Conservation (phyloP, 106 monocot species). For the Iris macrosiphon region DNA sequence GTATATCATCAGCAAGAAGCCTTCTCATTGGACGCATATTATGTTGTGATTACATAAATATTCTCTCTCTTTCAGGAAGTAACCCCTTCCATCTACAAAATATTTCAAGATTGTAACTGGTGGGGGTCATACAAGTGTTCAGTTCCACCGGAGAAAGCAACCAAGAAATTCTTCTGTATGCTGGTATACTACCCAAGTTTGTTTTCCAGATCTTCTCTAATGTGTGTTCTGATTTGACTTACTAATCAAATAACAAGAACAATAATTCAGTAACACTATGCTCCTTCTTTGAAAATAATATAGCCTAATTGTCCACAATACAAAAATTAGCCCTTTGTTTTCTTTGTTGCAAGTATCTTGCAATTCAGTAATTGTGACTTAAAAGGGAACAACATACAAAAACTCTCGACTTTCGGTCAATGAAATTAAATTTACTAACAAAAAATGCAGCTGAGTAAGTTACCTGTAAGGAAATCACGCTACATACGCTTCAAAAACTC, state of each 20-base stretch:
- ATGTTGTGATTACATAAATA: not conserved
- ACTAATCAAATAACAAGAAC: too few relatives aligned
- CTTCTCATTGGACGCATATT: too few relatives aligned
- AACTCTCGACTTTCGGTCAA: too few relatives aligned
- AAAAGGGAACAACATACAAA: too few relatives aligned
- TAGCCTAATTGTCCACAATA: too few relatives aligned
- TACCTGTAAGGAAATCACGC: slow-evolving; percentile 3
- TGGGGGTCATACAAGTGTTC: slow-evolving; percentile 37
- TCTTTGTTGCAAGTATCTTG: too few relatives aligned
- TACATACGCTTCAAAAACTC: slow-evolving; percentile 8
- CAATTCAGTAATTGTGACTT: too few relatives aligned
- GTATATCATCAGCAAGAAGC: not conserved
- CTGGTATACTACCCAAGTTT: slow-evolving; percentile 19
- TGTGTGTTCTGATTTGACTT: too few relatives aligned
- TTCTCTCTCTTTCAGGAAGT: slow-evolving; percentile 32
- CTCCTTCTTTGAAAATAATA: too few relatives aligned
- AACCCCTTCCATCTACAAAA: slow-evolving; percentile 31
- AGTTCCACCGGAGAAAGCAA: slow-evolving; percentile 17
- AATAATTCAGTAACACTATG: too few relatives aligned
- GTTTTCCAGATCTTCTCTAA: not conserved
- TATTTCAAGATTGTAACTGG: slow-evolving; percentile 28
- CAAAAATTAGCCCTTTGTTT: too few relatives aligned
- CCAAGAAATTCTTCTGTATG: slow-evolving; percentile 39
- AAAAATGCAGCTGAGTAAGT: slow-evolving; percentile 20
- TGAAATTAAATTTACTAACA: not conserved